Conservation (phyloP, 768 basidiomycete genomes). For the Albatrellus ellisii region DNA sequence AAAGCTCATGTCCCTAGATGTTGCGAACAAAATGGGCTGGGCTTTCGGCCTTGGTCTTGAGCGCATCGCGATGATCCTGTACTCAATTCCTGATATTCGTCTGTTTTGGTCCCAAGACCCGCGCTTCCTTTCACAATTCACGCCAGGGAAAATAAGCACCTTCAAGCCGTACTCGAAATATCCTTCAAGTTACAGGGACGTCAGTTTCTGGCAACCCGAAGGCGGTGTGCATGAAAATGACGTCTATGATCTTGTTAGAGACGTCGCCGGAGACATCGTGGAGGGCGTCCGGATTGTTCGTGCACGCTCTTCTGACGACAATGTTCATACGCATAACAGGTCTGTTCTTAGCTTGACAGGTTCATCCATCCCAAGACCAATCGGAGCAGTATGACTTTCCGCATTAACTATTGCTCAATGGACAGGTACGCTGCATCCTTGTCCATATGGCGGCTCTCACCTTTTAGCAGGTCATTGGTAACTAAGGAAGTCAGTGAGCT, state of each 20-base stretch:
- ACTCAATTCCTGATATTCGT: constrained; percentile 93
- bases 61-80: constrained; percentile 95
- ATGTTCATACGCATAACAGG: constrained; percentile 3
- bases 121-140: constrained; percentile 83
- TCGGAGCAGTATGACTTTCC: constrained; percentile 70
- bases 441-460: not conserved
- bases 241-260: constrained; percentile 89
- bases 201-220: constrained; percentile 80
- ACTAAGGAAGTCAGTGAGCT: constrained; percentile 84
- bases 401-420: constrained; percentile 94
- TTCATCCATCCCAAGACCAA: constrained; percentile 85
- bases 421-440: constrained; percentile 45
- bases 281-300: constrained; percentile 78
- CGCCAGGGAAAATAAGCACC: constrained; percentile 54
- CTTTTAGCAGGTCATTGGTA: constrained; percentile 51
- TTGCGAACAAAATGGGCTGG: constrained; percentile 84
- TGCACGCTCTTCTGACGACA: not conserved
- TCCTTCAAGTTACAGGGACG: constrained; percentile 86
- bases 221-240: constrained; percentile 82
- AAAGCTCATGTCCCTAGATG: constrained; percentile 29
- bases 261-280: constrained; percentile 83
- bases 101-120: constrained; percentile 91
- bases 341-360: constrained; percentile 61
- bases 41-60: constrained; percentile 97
- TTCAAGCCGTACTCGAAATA: constrained; percentile 92